phyloP scores from a whole-genome alignment of 225 moss, liverwort and hornwort species.

The Rhytidiadelphus loreus region DNA sequence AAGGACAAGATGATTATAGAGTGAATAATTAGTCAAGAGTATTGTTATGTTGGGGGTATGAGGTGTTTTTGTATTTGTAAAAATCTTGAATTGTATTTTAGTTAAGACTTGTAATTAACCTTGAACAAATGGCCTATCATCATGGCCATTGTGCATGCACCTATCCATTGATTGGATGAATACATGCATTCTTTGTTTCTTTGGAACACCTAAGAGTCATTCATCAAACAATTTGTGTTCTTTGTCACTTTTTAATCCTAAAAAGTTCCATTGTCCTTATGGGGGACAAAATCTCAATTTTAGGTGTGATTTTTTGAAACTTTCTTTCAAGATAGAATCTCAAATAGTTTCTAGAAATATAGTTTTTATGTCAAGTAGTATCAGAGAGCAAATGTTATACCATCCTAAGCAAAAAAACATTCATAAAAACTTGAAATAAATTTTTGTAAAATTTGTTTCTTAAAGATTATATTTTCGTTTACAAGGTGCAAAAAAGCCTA shows the following conservation, averaged over 20 bases:
- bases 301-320: background rate
- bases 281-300: background rate
- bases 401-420: background rate
- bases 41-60: background rate
- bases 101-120: background rate
- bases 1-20: background rate
- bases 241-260: background rate
- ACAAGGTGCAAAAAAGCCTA: rapidly evolving
- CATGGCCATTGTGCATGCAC: background rate
- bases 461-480: background rate
- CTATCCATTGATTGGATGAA: background rate
- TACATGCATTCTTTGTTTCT: background rate
- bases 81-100: background rate
- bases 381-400: background rate
- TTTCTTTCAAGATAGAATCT: background rate
- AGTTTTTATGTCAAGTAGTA: background rate
- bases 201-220: background rate
- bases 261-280: background rate
- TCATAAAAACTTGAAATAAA: background rate
- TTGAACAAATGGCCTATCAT: background rate
- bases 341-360: background rate
- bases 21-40: background rate
- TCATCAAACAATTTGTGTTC: background rate
- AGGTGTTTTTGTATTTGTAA: background rate
- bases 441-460: background rate